phyloP scores from a whole-genome alignment of 2,329 filamentous ascomycete genomes.

The Botrytis hyacinthi region DNA sequence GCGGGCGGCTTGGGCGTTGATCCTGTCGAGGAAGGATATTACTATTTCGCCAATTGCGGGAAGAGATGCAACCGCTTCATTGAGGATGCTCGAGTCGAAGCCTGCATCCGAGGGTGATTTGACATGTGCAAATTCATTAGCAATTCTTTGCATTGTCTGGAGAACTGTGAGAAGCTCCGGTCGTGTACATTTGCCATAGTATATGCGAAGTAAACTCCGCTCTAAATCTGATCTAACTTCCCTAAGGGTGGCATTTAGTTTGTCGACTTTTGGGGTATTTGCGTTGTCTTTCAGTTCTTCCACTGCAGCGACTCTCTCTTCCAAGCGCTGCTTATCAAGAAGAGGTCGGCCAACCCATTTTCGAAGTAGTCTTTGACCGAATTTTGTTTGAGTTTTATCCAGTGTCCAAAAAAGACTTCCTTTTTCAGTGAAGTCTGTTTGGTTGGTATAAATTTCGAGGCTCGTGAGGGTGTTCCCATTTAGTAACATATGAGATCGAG shows the following conservation, averaged over 20 bases:
- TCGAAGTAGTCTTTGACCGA: slow-evolving; percentile 80
- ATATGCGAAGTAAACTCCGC: slow-evolving; percentile 89
- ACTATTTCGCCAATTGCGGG: slow-evolving; percentile 75
- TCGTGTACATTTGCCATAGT: slow-evolving; percentile 92
- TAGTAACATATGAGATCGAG: slow-evolving; percentile 89
- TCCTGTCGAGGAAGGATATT: slow-evolving; percentile 73
- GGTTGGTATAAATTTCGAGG: slow-evolving; percentile 92
- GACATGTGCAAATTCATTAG: slow-evolving; percentile 70
- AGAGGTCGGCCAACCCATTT: slow-evolving; percentile 95
- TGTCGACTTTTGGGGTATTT: slow-evolving; percentile 66
- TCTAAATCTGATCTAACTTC: slow-evolving; percentile 81
- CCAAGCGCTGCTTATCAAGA: slow-evolving; percentile 69
- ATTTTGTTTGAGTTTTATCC: slow-evolving; percentile 86
- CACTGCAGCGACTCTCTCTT: slow-evolving; percentile 79
- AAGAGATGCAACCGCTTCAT: slow-evolving; percentile 69
- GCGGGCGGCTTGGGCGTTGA: slow-evolving; percentile 79
- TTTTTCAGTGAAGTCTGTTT: slow-evolving; percentile 79
- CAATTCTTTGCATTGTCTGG: slow-evolving; percentile 79
- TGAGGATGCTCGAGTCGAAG: slow-evolving; percentile 69
- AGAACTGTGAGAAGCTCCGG: slow-evolving; percentile 83
- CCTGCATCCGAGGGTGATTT: slow-evolving; percentile 64
- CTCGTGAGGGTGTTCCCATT: slow-evolving; percentile 94
- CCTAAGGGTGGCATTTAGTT: slow-evolving; percentile 67
- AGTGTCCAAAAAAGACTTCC: slow-evolving; percentile 95
- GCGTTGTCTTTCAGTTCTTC: slow-evolving; percentile 76